A percentile compares a stretch with the other conserved stretches of the same genome.
These are phyloP conservation scores for Pseudoperonospora humuli DNA, from an alignment of 352 stramenopile species.

Conservation along the genomic window DNA sequence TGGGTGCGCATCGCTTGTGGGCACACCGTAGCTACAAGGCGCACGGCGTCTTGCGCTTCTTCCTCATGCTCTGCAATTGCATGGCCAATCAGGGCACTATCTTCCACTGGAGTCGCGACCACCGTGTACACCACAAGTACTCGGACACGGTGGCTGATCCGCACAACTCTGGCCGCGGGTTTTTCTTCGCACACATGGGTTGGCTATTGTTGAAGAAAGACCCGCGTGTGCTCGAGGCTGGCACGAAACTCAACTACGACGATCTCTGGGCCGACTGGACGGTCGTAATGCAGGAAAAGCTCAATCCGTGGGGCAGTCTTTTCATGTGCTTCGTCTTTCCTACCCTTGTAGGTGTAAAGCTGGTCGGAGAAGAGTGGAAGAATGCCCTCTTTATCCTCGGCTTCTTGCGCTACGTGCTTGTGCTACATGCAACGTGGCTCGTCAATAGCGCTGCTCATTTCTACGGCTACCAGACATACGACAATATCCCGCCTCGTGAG, in stretches of 20 bases:
- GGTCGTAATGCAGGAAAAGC: slow-evolving; percentile 93
- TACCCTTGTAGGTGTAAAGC: slow-evolving; percentile 79
- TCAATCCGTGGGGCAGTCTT: slow-evolving; percentile 96
- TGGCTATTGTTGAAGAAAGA: slow-evolving; percentile 99
- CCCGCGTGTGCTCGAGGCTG: slow-evolving; percentile 81
- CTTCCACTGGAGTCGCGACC: slow-evolving; percentile 97
- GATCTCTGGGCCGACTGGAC: slow-evolving; percentile 95
- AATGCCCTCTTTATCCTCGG: slow-evolving; percentile 94
- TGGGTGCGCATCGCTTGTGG: slow-evolving; percentile 97
- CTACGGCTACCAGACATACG: slow-evolving; percentile 96
- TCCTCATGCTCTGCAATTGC: slow-evolving; percentile 97
- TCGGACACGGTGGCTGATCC: slow-evolving; percentile 91
- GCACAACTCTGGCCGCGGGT: slow-evolving; percentile 95
- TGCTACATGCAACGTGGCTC: slow-evolving; percentile 97
- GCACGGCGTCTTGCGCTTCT: slow-evolving; percentile 82
- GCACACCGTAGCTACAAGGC: slow-evolving; percentile 95
- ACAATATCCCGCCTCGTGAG: slow-evolving; percentile 93
- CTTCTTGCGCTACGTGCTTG: slow-evolving; percentile 89
- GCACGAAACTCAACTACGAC: slow-evolving; percentile 93
- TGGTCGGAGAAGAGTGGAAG: slow-evolving; percentile 91
- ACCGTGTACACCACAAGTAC: slow-evolving; percentile 99
- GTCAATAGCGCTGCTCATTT: slow-evolving; percentile 98
- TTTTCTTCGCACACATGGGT: slow-evolving; percentile 99
- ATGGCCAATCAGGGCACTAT: slow-evolving; percentile 98
- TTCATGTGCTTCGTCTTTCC: slow-evolving; percentile 98